Evolutionary conservation across 129 eudicot species (phyloP).

Genomic region (Gnaphalium uliginosum): DNA sequence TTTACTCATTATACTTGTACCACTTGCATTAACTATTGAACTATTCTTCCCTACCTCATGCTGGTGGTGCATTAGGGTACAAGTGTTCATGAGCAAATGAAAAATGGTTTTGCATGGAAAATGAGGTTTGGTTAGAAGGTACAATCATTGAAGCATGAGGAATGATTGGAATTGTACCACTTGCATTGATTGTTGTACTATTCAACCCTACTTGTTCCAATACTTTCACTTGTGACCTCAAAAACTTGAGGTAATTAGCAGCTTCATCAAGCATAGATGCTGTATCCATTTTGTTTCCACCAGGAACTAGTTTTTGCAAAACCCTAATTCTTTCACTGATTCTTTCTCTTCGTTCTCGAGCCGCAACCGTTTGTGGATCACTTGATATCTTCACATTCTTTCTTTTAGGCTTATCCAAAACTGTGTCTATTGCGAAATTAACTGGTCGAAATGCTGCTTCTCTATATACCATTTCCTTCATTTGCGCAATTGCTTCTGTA

Average conservation of each 20-base stretch:
- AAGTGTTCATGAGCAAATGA: slow-evolving; percentile 41
- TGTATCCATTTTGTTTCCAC: slow-evolving; percentile 95
- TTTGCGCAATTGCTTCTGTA: slow-evolving; percentile 85
- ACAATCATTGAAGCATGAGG: slow-evolving; percentile 29
- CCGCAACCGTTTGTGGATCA: slow-evolving; percentile 97
- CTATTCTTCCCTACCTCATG: slow-evolving; percentile 33
- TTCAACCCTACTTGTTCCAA: slow-evolving; percentile 62
- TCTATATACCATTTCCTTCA: slow-evolving; percentile 93
- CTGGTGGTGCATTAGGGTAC: slow-evolving; percentile 42
- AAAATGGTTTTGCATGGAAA: slow-evolving; percentile 57
- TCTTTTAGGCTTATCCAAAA: slow-evolving; percentile 73
- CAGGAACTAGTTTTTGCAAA: slow-evolving; percentile 86
- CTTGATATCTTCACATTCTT: slow-evolving; percentile 80
- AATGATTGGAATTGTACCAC: slow-evolving; percentile 26
- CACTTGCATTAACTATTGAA: slow-evolving; percentile 17
- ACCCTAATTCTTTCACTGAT: slow-evolving; percentile 92
- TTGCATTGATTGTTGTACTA: slow-evolving; percentile 36
- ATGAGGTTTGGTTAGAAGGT: slow-evolving; percentile 45
- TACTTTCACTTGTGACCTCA: slow-evolving; percentile 84
- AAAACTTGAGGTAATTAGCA: slow-evolving; percentile 88
- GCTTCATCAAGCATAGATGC: slow-evolving; percentile 99
- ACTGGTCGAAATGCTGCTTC: slow-evolving; percentile 96
- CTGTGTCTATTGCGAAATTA: slow-evolving; percentile 48
- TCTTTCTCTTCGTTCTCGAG: slow-evolving; percentile 85
- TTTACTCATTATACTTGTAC: slow-evolving; percentile 4